Conservation (phyloP, 2,329 filamentous ascomycete species). For the Aspergillus sp. region DNA sequence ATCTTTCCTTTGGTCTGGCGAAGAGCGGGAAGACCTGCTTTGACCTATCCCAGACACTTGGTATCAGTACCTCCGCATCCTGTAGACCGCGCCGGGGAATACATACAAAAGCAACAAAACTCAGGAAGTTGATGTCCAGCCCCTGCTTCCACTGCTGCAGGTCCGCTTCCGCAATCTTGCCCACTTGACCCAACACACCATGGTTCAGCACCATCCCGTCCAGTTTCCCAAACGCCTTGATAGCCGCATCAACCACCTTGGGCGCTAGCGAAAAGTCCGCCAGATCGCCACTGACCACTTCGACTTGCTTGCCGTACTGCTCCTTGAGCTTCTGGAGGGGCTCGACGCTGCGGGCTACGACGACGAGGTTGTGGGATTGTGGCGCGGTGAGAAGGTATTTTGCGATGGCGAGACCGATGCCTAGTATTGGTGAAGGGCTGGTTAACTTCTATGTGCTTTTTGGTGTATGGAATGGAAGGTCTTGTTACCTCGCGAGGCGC, state of each 20-base stretch:
- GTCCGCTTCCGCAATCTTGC: conserved; percentile 58
- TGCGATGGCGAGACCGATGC: conserved; percentile 54
- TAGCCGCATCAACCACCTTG: conserved; percentile 57
- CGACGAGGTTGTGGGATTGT: conserved; percentile 48
- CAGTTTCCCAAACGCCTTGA: conserved; percentile 60
- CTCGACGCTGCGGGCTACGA: conserved; percentile 48
- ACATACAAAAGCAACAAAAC: conserved; percentile 65
- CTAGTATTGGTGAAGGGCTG: conserved; percentile 21
- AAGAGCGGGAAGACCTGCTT: conserved; percentile 24
- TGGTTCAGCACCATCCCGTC: conserved; percentile 87
- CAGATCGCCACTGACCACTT: conserved; percentile 51
- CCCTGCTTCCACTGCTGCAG: conserved; percentile 63
- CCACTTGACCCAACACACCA: conserved; percentile 68
- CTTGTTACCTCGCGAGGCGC: conserved; percentile 51
- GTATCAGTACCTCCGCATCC: background rate
- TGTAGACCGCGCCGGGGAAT: background rate
- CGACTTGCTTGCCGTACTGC: conserved; percentile 47
- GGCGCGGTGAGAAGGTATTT: conserved; percentile 49
- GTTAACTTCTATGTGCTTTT: background rate
- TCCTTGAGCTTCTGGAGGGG: conserved; percentile 48
- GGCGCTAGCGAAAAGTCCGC: conserved; percentile 47
- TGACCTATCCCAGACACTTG: conserved; percentile 12
- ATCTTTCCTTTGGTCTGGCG: conserved; percentile 28
- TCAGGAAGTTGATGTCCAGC: conserved; percentile 85
- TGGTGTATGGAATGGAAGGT: too few species aligned